Evolutionary conservation across 2,329 filamentous ascomycete species (phyloP).

Genomic region (Ophiostoma quercus): DNA sequence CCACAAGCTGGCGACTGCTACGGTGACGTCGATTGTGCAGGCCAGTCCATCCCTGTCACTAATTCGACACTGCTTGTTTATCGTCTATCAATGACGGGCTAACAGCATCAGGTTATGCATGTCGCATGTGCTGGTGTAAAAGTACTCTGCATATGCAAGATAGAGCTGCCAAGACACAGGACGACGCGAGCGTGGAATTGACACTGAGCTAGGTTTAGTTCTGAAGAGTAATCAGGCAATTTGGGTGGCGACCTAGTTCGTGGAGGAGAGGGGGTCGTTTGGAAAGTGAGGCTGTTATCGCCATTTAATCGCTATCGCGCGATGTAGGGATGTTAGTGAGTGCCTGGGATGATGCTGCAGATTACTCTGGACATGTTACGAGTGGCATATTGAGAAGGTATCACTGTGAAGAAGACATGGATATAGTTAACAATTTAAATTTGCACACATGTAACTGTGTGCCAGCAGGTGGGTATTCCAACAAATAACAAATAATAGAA

Average conservation of each 20-base stretch:
- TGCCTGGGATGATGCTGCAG: not conserved
- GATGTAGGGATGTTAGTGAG: not conserved
- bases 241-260: not conserved
- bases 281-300: not conserved
- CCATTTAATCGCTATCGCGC: not conserved
- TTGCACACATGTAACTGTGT: conserved; percentile 2
- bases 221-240: not conserved
- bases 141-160: not conserved
- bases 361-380: not conserved
- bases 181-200: not conserved
- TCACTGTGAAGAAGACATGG: too few relatives aligned
- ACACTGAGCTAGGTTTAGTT: not conserved
- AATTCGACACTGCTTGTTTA: not conserved
- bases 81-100: not conserved
- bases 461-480: conserved; percentile 8
- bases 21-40: not conserved
- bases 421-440: not conserved
- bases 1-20: not conserved
- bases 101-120: not conserved
- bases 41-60: not conserved
- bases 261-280: not conserved
- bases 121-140: not conserved
- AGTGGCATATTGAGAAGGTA: too few relatives aligned
- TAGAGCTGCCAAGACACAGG: not conserved
- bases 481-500: not conserved